Conservation (phyloP, 2,329 filamentous ascomycete genomes). For the Knufia petricola region DNA sequence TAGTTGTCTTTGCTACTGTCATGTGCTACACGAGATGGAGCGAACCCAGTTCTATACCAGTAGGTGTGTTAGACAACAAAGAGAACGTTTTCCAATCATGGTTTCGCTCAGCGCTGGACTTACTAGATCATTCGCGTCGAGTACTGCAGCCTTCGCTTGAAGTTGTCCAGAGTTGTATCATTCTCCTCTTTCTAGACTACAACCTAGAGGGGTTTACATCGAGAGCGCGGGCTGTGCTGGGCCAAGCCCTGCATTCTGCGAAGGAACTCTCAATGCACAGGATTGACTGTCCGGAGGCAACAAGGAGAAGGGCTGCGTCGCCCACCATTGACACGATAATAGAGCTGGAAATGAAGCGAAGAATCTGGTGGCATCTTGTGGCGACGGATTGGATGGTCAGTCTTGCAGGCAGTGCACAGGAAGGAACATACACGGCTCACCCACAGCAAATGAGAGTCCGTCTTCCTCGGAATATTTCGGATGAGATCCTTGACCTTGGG, state of each 20-base stretch:
- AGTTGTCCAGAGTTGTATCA: constrained; percentile 15
- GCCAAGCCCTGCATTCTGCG: constrained; percentile 17
- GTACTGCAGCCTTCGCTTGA: constrained; percentile 10
- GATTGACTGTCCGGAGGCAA: constrained; percentile 24
- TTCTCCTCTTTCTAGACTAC: constrained; percentile 18
- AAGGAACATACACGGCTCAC: constrained; percentile 36
- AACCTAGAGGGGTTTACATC: constrained; percentile 18
- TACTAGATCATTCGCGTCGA: constrained; percentile 16
- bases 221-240: constrained; percentile 13
- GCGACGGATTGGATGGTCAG: constrained; percentile 36
- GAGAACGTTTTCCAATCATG: constrained; percentile 11
- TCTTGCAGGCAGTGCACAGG: constrained; percentile 35
- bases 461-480: constrained; percentile 34
- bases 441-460: constrained; percentile 34
- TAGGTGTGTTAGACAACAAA: constrained; percentile 3
- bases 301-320: constrained; percentile 13
- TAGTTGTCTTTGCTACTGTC: constrained; percentile 28
- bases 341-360: constrained; percentile 31
- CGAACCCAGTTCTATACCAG: neutral
- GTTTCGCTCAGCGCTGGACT: constrained; percentile 14
- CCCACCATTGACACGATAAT: constrained; percentile 15
- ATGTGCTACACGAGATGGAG: constrained; percentile 20
- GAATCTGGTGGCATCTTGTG: constrained; percentile 36
- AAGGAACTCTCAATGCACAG: constrained; percentile 30
- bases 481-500: constrained; percentile 27